phyloP scores from a whole-genome alignment of 2,329 filamentous ascomycete species.

The Aureobasidium sp. region DNA sequence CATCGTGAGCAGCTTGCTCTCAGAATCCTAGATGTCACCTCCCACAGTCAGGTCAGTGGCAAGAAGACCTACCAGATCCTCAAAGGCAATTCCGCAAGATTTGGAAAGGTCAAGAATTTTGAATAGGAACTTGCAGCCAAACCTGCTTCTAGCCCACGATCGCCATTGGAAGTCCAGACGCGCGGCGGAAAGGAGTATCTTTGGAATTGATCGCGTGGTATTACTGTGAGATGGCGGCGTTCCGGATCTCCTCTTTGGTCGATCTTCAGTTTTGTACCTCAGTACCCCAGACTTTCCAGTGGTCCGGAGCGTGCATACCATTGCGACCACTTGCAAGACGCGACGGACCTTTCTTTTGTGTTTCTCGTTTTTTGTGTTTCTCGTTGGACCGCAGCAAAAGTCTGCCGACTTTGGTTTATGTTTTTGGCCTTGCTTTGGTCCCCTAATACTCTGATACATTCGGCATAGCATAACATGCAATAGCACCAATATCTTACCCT shows the following conservation, averaged over 20 bases:
- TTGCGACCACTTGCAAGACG: not conserved
- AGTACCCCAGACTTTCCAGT: conserved; percentile 9
- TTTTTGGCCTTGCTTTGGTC: not conserved
- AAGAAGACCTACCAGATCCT: not conserved
- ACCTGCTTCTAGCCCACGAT: not conserved
- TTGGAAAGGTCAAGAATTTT: not conserved
- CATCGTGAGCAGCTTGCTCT: not conserved
- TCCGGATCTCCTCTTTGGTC: conserved; percentile 2
- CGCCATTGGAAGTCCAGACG: not conserved
- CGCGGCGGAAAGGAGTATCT: conserved; percentile 1
- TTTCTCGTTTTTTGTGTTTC: not conserved
- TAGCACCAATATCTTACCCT: not conserved
- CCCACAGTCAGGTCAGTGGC: not conserved
- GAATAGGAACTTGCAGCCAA: not conserved
- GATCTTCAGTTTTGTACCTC: conserved; percentile 5
- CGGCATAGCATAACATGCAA: not conserved
- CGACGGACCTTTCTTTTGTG: not conserved
- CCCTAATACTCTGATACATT: not conserved
- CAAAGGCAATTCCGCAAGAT: not conserved
- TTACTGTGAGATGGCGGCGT: not conserved
- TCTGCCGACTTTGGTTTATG: not conserved
- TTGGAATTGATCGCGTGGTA: not conserved
- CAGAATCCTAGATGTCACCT: not conserved
- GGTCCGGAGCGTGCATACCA: not conserved
- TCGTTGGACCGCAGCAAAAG: not conserved